Base-by-base conservation (phyloP, 768 basidiomycete genomes). In the Lyophyllum decastes region DNA sequence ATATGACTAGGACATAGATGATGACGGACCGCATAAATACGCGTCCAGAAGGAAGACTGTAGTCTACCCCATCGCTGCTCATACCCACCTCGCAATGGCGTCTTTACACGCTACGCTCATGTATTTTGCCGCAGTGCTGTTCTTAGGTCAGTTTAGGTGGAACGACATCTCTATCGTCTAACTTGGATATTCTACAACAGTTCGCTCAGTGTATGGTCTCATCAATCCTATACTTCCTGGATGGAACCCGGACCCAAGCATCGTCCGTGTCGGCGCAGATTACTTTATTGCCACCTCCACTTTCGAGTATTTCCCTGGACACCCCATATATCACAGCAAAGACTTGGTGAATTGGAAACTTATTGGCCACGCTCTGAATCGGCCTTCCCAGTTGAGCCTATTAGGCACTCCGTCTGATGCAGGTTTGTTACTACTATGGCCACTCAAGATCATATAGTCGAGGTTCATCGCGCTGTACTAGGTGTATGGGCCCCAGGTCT, bases 291-390 rank as follows among this genome's bases (percentile, higher is more conserved):
- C 71, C 4, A 77, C 75, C 0, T 76, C 75, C 1, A 70, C 72
- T 5, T 78, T 78, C 25, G 76, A 76, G 55, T 74, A 74, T 52
- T 78, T 69, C 56, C 76, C 76, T 14, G 76, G 75, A 5, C 70
- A 75, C 51, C 74, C 76, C 1, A 76, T 78, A n/a, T 77, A 78
- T 59, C 74, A 76, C 50, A 76, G 73, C 64, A 76, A 61, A 58
- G 65, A 77, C 48, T 61, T 78, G 41, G 67, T 70, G 17, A 55
- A 61, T 38, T 78, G 76, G 76, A 65, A 62, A 16, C 65, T 76
- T 16, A 72, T 78, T 57, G 74, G 75, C 2, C 76, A 78, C 59
- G 75, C 66, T 4, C 60, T 76, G 57, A 75, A 71, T 52, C 51
- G 72, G 25, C 68, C 71, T 24, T 73, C 73, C 8, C 76, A 78